Conservation (phyloP, 2,329 filamentous ascomycete genomes). For the Stachybotrys echinatus region DNA sequence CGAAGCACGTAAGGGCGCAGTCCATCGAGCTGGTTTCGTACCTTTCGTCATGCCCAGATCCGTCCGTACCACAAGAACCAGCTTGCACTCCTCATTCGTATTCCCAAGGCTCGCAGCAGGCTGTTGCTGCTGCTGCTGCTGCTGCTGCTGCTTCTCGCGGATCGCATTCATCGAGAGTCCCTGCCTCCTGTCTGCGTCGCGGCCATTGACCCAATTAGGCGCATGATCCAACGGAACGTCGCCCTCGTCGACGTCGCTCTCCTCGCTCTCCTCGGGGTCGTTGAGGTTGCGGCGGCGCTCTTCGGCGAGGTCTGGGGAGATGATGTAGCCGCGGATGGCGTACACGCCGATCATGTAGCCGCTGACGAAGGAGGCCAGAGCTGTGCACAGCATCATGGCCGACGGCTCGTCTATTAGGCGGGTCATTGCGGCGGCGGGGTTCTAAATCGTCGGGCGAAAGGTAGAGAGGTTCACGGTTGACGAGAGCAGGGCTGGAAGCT, state of each 20-base stretch:
- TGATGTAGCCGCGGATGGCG: slow-evolving; percentile 54
- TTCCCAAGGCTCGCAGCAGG: slow-evolving; percentile 7
- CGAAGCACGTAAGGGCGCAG: too few relatives aligned
- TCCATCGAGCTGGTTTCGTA: slow-evolving; percentile 35
- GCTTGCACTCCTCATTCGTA: slow-evolving; percentile 78
- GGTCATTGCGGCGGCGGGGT: background rate
- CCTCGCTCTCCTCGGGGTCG: slow-evolving; percentile 63
- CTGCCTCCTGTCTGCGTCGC: slow-evolving; percentile 54
- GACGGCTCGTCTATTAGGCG: slow-evolving; percentile 25
- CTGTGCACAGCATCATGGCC: slow-evolving; percentile 65
- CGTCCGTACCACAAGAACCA: slow-evolving; percentile 86
- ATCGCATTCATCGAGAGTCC: slow-evolving; percentile 39
- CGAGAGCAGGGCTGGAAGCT: background rate
- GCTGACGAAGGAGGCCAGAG: slow-evolving; percentile 65
- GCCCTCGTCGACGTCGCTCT: slow-evolving; percentile 60
- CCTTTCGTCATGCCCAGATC: slow-evolving; percentile 98
- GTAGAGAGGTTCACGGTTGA: too few relatives aligned
- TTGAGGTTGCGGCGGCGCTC: slow-evolving; percentile 50
- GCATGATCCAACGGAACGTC: slow-evolving; percentile 58
- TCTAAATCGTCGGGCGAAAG: too few relatives aligned
- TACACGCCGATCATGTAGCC: slow-evolving; percentile 83
- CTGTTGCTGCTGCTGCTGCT: slow-evolving; percentile 32
- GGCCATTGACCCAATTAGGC: slow-evolving; percentile 60
- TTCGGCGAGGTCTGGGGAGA: slow-evolving; percentile 50
- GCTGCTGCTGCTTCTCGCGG: slow-evolving; percentile 39